Evolutionary conservation across 352 stramenopile species (phyloP).

Genomic region (Globisporangium cederbergense): DNA sequence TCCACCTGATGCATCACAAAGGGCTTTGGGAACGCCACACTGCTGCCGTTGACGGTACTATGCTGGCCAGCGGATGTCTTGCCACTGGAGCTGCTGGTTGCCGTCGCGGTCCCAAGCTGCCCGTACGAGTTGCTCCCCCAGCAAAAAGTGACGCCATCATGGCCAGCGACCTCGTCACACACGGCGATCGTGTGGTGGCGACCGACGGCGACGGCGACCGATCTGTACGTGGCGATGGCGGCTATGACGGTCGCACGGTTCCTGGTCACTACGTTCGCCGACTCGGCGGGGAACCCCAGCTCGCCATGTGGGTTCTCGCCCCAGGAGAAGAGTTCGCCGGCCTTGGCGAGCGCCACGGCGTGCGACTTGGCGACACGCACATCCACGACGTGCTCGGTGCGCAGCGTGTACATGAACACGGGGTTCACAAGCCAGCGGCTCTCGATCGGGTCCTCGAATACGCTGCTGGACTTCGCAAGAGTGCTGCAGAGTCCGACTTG

Average conservation of each 20-base stretch:
- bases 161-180: slow-evolving; percentile 61
- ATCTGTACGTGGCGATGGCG: slow-evolving; percentile 54
- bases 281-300: slow-evolving; percentile 46
- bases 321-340: slow-evolving; percentile 93
- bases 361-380: slow-evolving; percentile 54
- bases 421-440: slow-evolving; percentile 71
- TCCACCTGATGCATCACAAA: slow-evolving; percentile 60
- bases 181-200: slow-evolving; percentile 63
- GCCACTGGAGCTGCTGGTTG: not conserved
- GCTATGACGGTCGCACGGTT: slow-evolving; percentile 53
- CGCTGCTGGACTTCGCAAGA: slow-evolving; percentile 1
- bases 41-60: slow-evolving; percentile 11
- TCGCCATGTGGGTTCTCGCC: slow-evolving; percentile 92
- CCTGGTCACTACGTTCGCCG: slow-evolving; percentile 41
- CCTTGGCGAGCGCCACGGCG: slow-evolving; percentile 67
- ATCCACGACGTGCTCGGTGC: slow-evolving; percentile 49
- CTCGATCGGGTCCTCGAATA: slow-evolving; percentile 46
- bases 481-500: slow-evolving; percentile 64
- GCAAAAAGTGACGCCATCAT: slow-evolving; percentile 60
- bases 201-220: slow-evolving; percentile 52
- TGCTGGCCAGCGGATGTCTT: slow-evolving; percentile 5
- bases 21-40: slow-evolving; percentile 40
- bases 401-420: slow-evolving; percentile 61
- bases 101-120: slow-evolving; percentile 43
- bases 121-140: slow-evolving; percentile 79